Conservation (phyloP, 2,329 filamentous ascomycete species). For the Neofusicoccum cordaticola region DNA sequence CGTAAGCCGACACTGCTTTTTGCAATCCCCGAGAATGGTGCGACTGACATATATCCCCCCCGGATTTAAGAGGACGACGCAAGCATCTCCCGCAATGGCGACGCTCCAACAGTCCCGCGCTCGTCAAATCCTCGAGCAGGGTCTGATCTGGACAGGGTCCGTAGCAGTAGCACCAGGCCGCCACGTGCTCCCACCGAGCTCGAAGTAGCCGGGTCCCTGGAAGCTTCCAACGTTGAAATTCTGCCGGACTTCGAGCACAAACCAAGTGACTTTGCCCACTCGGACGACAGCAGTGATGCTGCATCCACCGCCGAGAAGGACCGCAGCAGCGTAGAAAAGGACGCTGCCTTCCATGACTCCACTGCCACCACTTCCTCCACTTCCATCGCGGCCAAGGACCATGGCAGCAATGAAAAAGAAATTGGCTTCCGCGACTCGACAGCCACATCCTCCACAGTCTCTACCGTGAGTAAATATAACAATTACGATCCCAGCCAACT, state of each 20-base stretch:
- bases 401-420: not conserved
- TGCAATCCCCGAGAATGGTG: not conserved
- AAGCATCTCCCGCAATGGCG: not conserved
- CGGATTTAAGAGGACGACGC: not conserved
- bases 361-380: not conserved
- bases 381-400: not conserved
- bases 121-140: not conserved
- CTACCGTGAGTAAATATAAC: not conserved
- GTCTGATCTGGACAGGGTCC: too few species aligned
- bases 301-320: not conserved
- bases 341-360: not conserved
- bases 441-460: not conserved
- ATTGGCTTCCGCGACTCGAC: not conserved
- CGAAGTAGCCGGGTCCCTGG: not conserved
- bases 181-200: not conserved
- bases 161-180: too few species aligned
- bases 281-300: not conserved
- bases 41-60: not conserved
- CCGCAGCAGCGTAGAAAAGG: not conserved
- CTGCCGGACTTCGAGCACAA: not conserved
- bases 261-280: not conserved
- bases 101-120: not conserved
- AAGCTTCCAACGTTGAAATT: not conserved
- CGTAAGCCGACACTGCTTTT: not conserved
- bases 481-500: not conserved